Percentiles rank a stretch among this genome's conserved stretches.
Conservation (phyloP, 305 asterid species). For the Lippia alba region DNA sequence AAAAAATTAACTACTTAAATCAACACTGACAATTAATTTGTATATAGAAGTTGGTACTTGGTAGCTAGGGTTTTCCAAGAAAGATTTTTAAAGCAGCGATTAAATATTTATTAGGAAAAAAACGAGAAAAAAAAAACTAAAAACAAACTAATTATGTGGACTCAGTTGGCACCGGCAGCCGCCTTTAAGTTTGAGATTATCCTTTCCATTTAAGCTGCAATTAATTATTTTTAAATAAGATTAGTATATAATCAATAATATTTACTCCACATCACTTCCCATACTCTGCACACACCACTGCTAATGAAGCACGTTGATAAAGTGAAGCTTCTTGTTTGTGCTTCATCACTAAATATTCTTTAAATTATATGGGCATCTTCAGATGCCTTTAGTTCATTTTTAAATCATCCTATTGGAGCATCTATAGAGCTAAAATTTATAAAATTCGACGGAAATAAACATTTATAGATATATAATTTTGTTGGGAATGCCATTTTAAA, state of each 20-base stretch:
- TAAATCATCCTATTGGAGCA: neutral
- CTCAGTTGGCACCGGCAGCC: constrained; percentile 22
- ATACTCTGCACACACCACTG: neutral
- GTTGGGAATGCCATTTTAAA: no score
- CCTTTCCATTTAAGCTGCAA: neutral
- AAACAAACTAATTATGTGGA: neutral
- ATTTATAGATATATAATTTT: no score
- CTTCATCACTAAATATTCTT: constrained; percentile 19
- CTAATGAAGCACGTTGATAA: constrained; percentile 14
- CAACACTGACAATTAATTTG: no score
- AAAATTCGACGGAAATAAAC: neutral
- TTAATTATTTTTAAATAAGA: constrained; percentile 1
- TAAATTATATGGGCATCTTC: constrained; percentile 28
- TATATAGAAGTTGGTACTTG: no score
- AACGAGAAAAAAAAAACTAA: no score
- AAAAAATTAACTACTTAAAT: no score
- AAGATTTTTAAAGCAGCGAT: no score
- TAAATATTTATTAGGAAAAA: no score
- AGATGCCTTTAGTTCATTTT: neutral
- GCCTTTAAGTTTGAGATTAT: constrained; percentile 25
- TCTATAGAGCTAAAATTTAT: neutral
- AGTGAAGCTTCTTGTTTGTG: constrained; percentile 27
- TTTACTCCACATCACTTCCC: constrained; percentile 19
- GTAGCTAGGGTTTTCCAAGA: no score
- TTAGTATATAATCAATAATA: neutral